A percentile compares a stretch with the other conserved stretches of the same genome.
Conservation (phyloP, 306 rosid genomes). For the Prunus kanzakura region DNA sequence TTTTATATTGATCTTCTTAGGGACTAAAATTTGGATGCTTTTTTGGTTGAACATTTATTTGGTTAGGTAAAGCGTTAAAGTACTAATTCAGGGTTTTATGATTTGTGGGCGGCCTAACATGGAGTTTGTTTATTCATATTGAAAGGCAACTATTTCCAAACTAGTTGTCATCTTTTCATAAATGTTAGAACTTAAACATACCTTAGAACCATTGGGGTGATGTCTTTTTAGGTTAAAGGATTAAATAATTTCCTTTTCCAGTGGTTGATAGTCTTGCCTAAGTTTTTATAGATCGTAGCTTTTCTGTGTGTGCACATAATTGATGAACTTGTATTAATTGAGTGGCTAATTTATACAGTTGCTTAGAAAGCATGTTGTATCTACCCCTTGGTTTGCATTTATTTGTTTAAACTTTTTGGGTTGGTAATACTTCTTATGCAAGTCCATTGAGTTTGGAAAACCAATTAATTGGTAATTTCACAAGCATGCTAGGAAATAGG, state of each 20-base stretch:
- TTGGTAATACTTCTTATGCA: background rate
- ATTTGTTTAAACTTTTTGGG: too few relatives aligned
- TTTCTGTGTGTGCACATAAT: background rate
- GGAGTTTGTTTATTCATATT: background rate
- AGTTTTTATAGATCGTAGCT: background rate
- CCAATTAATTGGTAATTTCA: background rate
- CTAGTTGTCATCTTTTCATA: background rate
- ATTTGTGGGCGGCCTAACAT: background rate
- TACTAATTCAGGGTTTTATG: background rate
- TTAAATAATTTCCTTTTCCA: background rate
- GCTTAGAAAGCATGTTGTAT: background rate
- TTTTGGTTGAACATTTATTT: background rate
- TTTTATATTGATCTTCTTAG: background rate
- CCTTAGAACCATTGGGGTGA: background rate
- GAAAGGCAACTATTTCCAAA: background rate
- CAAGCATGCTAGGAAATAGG: too few relatives aligned
- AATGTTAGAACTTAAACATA: background rate
- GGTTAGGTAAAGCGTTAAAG: conserved; percentile 6
- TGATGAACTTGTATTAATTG: background rate
- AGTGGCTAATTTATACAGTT: background rate
- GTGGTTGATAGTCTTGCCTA: background rate
- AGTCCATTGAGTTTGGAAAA: background rate
- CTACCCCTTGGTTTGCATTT: background rate
- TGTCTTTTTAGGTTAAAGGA: background rate
- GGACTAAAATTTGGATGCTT: background rate